A percentile compares a stretch with the other conserved stretches of the same genome.
These are phyloP conservation scores for Glycine tomentella DNA, from an alignment of 306 rosid species.

Conservation along the genomic window DNA sequence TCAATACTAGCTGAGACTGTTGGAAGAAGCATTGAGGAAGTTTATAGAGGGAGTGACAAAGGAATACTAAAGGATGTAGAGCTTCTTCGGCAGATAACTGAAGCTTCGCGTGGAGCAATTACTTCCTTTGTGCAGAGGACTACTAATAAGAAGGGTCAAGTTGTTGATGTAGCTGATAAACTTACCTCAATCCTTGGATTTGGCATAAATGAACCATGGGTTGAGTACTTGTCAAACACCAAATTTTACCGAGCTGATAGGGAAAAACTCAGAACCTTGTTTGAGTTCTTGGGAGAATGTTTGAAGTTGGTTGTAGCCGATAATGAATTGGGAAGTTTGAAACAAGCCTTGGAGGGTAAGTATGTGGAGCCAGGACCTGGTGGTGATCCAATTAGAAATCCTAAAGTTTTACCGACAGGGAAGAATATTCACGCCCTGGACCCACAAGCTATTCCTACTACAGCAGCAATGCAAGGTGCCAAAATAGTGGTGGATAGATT, in stretches of 20 bases:
- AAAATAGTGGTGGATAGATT: not conserved
- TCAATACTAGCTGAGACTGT: not conserved
- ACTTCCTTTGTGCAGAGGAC: slow-evolving; percentile 9
- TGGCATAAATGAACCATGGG: slow-evolving; percentile 2
- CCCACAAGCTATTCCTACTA: slow-evolving; percentile 21
- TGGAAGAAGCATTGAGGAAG: not conserved
- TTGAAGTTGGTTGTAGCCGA: slow-evolving; percentile 7
- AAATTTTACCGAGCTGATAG: slow-evolving; percentile 19
- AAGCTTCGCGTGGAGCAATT: slow-evolving; percentile 19
- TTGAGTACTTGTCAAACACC: slow-evolving; percentile 10
- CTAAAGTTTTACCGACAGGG: slow-evolving; percentile 10
- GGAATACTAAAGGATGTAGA: slow-evolving; percentile 25
- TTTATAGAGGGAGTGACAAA: slow-evolving; percentile 21
- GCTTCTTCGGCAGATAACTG: slow-evolving; percentile 13
- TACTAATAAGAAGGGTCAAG: not conserved
- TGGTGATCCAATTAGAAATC: slow-evolving; percentile 22
- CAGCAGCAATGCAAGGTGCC: slow-evolving; percentile 23
- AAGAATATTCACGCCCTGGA: slow-evolving; percentile 5
- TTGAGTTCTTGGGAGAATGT: slow-evolving; percentile 5
- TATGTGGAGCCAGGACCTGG: slow-evolving; percentile 23
- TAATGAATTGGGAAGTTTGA: slow-evolving; percentile 15
- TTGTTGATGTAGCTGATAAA: slow-evolving; percentile 9
- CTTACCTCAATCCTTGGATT: slow-evolving; percentile 14
- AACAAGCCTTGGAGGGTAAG: slow-evolving; percentile 24
- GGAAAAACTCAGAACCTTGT: slow-evolving; percentile 12